These are phyloP conservation scores for Amanita rubescens DNA, from an alignment of 768 basidiomycete species.

Conservation along the genomic window DNA sequence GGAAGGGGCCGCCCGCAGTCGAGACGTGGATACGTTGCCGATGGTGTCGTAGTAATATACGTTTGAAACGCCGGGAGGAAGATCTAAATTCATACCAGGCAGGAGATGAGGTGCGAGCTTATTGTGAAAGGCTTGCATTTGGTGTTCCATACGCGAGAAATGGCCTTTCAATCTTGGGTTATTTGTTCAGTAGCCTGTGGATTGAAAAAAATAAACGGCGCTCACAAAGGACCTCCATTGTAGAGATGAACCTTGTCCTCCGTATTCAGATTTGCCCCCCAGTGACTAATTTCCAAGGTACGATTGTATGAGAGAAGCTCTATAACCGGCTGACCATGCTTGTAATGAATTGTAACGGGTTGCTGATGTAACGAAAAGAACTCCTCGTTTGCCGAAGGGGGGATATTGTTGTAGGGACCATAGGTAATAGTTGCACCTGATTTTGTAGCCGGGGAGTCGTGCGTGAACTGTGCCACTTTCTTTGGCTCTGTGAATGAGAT, in stretches of 20 bases:
- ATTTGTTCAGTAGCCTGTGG: slow-evolving; percentile 2
- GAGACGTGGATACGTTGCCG: slow-evolving; percentile 95
- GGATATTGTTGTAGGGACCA: slow-evolving; percentile 79
- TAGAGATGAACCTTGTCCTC: slow-evolving; percentile 81
- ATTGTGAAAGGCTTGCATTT: slow-evolving; percentile 65
- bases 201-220: slow-evolving; percentile 12
- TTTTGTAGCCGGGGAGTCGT: slow-evolving; percentile 58
- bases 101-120: slow-evolving; percentile 64
- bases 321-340: slow-evolving; percentile 74
- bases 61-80: slow-evolving; percentile 76
- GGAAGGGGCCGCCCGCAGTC: slow-evolving; percentile 63
- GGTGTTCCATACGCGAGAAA: slow-evolving; percentile 88
- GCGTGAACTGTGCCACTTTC: slow-evolving; percentile 48
- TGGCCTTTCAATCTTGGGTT: slow-evolving; percentile 79
- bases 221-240: slow-evolving; percentile 88
- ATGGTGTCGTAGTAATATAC: slow-evolving; percentile 88
- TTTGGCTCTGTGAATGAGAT: slow-evolving; percentile 67
- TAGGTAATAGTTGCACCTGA: slow-evolving; percentile 80
- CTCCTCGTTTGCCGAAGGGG: slow-evolving; percentile 45
- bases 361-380: slow-evolving; percentile 61
- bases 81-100: slow-evolving; percentile 63
- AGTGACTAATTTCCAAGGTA: slow-evolving; percentile 88
- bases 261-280: slow-evolving; percentile 92
- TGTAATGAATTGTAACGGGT: slow-evolving; percentile 68
- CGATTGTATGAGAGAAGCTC: slow-evolving; percentile 69